phyloP scores from a whole-genome alignment of 2,329 filamentous ascomycete genomes.

The Graphiopsis chlorocephala region DNA sequence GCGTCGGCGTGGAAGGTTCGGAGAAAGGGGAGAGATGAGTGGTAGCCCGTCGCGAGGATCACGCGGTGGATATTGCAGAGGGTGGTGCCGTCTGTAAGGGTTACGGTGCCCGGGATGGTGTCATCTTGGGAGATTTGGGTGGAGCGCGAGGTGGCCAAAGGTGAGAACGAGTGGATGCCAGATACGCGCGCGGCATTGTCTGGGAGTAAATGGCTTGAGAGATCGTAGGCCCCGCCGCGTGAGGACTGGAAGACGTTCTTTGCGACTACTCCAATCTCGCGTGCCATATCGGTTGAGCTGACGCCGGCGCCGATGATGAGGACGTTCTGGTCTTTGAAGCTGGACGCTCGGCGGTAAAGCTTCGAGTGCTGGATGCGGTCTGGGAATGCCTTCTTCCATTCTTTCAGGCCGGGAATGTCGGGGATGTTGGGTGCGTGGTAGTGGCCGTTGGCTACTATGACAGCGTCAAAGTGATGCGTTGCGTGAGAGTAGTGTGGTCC shows the following conservation, averaged over 20 bases:
- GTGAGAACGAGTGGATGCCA: constrained; percentile 48
- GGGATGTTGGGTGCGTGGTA: constrained; percentile 53
- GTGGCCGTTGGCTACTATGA: constrained; percentile 55
- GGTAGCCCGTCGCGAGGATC: constrained; percentile 67
- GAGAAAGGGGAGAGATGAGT: constrained; percentile 65
- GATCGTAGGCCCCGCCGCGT: constrained; percentile 59
- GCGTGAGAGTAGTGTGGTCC: not conserved
- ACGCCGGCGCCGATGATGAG: constrained; percentile 57
- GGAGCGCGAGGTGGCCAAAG: too few species aligned
- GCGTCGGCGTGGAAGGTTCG: constrained; percentile 49
- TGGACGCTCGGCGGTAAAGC: constrained; percentile 45
- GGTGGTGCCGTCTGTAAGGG: constrained; percentile 52
- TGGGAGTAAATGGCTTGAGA: constrained; percentile 55
- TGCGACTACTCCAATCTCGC: constrained; percentile 48
- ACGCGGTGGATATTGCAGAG: constrained; percentile 60
- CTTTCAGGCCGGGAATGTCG: constrained; percentile 46
- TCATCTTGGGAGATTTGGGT: too few species aligned
- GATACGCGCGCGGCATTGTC: constrained; percentile 52
- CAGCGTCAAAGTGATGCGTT: constrained; percentile 46
- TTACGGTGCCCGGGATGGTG: constrained; percentile 50
- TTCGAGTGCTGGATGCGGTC: constrained; percentile 52
- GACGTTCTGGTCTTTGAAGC: constrained; percentile 55
- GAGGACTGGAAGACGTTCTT: constrained; percentile 54
- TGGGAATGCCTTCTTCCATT: constrained; percentile 48
- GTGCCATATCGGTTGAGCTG: constrained; percentile 55